Evolutionary conservation across 2,329 filamentous ascomycete genomes (phyloP).

Genomic region (Monascus ruber): DNA sequence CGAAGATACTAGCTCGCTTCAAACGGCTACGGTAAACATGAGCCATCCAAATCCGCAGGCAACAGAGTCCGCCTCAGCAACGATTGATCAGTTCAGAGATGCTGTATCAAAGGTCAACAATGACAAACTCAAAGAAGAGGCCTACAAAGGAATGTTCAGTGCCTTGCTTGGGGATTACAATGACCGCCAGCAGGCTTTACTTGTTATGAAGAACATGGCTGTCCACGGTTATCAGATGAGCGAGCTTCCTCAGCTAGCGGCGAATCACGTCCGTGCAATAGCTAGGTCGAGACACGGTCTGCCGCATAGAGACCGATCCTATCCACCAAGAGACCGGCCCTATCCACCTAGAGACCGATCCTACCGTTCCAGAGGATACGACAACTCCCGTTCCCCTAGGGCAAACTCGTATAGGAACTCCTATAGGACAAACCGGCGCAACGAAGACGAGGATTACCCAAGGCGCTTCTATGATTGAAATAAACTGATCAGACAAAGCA

Average conservation of each 20-base stretch:
- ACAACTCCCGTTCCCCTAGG: too few relatives aligned
- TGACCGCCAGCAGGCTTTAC: constrained; percentile 30
- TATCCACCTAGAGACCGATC: too few relatives aligned
- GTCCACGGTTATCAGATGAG: constrained; percentile 38
- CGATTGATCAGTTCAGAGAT: constrained; percentile 32
- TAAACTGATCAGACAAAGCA: too few relatives aligned
- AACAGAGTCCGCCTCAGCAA: constrained; percentile 6
- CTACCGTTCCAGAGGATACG: too few relatives aligned
- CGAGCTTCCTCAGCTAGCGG: constrained; percentile 23
- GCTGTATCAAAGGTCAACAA: constrained; percentile 18
- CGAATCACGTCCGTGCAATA: constrained; percentile 14
- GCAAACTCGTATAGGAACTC: too few relatives aligned
- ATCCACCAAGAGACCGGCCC: too few relatives aligned
- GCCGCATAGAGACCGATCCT: too few relatives aligned
- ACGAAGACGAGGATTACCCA: too few relatives aligned
- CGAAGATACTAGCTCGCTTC: constrained; percentile 35
- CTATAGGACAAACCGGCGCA: too few relatives aligned
- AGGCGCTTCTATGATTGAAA: too few relatives aligned
- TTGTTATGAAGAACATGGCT: constrained; percentile 34
- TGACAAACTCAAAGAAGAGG: constrained; percentile 12
- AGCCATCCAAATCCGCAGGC: constrained; percentile 1
- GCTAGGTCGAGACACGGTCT: too few relatives aligned
- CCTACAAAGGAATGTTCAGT: constrained; percentile 19
- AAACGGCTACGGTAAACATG: constrained; percentile 25
- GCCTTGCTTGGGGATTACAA: constrained; percentile 12